These are phyloP conservation scores for Wickerhamomyces xylosicus DNA, from an alignment of 805 yeast species.

Conservation along the genomic window DNA sequence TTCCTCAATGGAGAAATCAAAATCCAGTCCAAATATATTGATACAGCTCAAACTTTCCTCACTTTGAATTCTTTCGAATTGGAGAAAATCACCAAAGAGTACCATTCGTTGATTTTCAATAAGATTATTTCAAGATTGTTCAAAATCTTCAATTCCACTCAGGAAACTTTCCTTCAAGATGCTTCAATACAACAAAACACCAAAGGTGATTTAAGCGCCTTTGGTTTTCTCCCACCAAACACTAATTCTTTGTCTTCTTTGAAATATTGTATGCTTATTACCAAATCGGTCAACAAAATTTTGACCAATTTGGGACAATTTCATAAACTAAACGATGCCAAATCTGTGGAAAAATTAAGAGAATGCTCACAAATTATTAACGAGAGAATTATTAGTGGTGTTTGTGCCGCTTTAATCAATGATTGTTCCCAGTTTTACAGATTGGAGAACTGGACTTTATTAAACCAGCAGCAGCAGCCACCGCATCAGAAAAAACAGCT, in stretches of 20 bases:
- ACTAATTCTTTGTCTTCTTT: constrained; percentile 54
- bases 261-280: constrained; percentile 37
- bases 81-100: neutral
- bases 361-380: constrained; percentile 26
- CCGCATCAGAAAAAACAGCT: no score
- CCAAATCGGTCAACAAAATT: constrained; percentile 30
- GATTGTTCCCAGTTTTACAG: constrained; percentile 33
- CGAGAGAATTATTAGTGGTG: constrained; percentile 34
- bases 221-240: constrained; percentile 53
- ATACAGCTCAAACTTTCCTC: constrained; percentile 3
- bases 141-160: constrained; percentile 24
- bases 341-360: constrained; percentile 26
- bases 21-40: constrained; percentile 21
- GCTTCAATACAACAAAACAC: no score
- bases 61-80: neutral
- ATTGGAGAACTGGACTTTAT: constrained; percentile 32
- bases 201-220: constrained; percentile 23
- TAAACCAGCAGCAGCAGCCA: no score
- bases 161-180: constrained; percentile 8
- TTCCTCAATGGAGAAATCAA: constrained; percentile 41
- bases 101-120: constrained; percentile 20
- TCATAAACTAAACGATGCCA: constrained; percentile 26
- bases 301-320: constrained; percentile 32
- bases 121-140: constrained; percentile 21
- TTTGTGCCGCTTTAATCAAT: constrained; percentile 39